phyloP scores from a whole-genome alignment of 371 early-diverging fungal genomes.

The Mucor saturninus region DNA sequence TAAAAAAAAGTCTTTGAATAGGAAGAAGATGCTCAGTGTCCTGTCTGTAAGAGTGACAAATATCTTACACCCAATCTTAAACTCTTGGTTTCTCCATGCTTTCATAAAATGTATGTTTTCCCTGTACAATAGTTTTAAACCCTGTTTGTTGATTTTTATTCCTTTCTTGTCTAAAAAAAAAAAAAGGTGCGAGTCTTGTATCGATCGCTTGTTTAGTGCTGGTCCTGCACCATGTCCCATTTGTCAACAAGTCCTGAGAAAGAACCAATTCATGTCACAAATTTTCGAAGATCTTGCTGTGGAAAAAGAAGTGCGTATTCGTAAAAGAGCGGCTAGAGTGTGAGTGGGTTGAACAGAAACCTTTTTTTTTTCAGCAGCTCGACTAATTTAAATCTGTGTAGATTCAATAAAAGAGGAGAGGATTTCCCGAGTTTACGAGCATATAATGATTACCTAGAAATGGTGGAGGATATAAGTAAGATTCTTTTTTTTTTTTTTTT shows the following conservation, averaged over 20 bases:
- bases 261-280: conserved; percentile 84
- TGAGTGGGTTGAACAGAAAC: conserved; percentile 43
- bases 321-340: conserved; percentile 81
- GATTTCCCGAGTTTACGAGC: conserved; percentile 80
- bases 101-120: conserved; percentile 88
- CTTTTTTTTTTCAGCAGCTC: neutral
- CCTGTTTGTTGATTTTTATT: neutral
- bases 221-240: conserved; percentile 95
- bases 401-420: conserved; percentile 90
- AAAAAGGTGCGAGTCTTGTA: conserved; percentile 88
- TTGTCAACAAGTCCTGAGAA: conserved; percentile 82
- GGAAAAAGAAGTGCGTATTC: conserved; percentile 93
- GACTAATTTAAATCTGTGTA: conserved; percentile 22
- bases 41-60: conserved; percentile 94
- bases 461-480: conserved; percentile 88
- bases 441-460: conserved; percentile 93
- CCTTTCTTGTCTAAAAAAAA: too few species aligned
- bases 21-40: conserved; percentile 87
- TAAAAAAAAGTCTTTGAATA: conserved; percentile 5
- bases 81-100: conserved; percentile 95
- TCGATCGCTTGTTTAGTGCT: conserved; percentile 80
- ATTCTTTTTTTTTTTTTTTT: neutral
- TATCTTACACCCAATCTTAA: conserved; percentile 94
- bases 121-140: neutral
- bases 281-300: conserved; percentile 94